Conservation (phyloP, 169 alveolate species). For the Plasmodium relictum region DNA sequence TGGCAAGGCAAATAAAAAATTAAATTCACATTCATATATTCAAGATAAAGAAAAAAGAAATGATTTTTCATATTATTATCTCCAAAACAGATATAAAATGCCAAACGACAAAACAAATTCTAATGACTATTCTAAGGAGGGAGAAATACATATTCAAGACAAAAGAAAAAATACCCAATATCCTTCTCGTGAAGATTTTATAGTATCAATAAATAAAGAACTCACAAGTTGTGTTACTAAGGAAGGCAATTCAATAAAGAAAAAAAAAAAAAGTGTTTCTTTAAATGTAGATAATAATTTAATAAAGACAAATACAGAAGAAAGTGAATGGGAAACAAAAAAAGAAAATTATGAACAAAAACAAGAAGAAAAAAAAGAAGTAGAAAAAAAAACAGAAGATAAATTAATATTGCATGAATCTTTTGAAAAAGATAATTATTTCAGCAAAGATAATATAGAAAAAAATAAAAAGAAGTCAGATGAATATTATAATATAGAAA, state of each 20-base stretch:
- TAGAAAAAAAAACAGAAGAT: background rate
- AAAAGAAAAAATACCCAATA: background rate
- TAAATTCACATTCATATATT: too few species aligned
- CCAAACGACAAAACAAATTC: too few species aligned
- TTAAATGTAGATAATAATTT: slow-evolving; percentile 1
- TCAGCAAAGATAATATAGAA: slow-evolving; percentile 10
- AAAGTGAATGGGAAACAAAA: background rate
- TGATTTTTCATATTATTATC: too few species aligned
- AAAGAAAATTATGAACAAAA: background rate
- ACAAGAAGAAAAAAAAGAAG: background rate
- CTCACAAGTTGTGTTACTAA: background rate
- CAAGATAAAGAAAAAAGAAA: too few species aligned
- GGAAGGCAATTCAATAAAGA: background rate
- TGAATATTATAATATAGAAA: slow-evolving; percentile 7
- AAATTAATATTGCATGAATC: background rate
- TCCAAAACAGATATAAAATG: too few species aligned
- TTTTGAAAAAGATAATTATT: background rate
- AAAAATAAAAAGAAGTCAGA: slow-evolving; percentile 2
- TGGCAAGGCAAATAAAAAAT: too few species aligned
- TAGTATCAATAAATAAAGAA: background rate
- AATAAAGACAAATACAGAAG: background rate
- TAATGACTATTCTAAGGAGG: background rate
- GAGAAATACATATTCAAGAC: background rate
- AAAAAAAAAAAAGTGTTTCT: slow-evolving; percentile 16
- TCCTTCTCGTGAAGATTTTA: background rate